Evolutionary conservation across 2,329 filamentous ascomycete species (phyloP), one percentile per base, ranked within the genome.

Genomic region (Xylaria sp.): DNA sequence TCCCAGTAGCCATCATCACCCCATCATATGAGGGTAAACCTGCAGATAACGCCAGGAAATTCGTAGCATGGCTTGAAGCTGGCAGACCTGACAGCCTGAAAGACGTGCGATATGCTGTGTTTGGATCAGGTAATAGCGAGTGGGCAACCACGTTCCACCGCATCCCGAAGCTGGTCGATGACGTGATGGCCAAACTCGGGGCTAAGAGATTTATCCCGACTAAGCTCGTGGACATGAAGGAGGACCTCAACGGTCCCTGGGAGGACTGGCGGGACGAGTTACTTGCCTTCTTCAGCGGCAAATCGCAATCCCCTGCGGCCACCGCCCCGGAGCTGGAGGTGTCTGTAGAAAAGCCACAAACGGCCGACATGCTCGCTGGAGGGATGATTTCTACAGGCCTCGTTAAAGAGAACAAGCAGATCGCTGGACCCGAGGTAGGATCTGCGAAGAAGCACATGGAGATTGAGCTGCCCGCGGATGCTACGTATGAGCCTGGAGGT

Each of bases 91-190:
- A 81, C 27, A 50, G 54, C 2, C 73, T 86, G 8, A 79, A 83
- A 19, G 82, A 80, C 21, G 80, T 85, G 7, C 79, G 81, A n/a
- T 88, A 84, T 72, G 83, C 86, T 7, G 82, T 88, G 11, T 89
- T 88, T 74, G 86, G 86, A 12, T 85, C 82, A 63, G 87, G 87
- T 7, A 78, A 81, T 55, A 74, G 74, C 53, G 81, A 87, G 68
- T 89, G 87, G 87, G 77, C 80, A 0, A 78, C 82, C 34, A 93
- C 91, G 0, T 93, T 89, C 79, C 90, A 93, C 70, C 83, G 83
- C 11, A 84, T 93, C 7, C 92, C 92, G 0, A 91, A 83, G 68
- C 80, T 89, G 0, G 82, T 93, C 2, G 85, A 93, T 64, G 73
- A 83, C 1, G 80, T 82, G 0, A 81, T 92, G 1, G 78, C 79